phyloP scores from a whole-genome alignment of 768 basidiomycete species.

The Asterophora lycoperdoides region DNA sequence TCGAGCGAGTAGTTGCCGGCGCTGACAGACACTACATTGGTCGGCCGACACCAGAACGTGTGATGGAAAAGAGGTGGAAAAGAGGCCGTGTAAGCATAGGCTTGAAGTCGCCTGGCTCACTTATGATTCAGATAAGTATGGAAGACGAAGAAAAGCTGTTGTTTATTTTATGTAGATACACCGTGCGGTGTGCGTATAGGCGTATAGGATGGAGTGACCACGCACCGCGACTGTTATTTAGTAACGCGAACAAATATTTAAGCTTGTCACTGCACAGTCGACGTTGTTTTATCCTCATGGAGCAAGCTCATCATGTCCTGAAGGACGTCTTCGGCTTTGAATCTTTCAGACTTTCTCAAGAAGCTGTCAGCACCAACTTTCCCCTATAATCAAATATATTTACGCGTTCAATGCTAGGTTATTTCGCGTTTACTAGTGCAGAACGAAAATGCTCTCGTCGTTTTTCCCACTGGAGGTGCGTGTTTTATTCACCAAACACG shows the following conservation, averaged over 20 bases:
- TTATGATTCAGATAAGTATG: too few species aligned
- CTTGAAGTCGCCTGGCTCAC: background rate
- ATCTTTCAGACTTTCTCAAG: slow-evolving; percentile 9
- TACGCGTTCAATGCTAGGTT: slow-evolving; percentile 1
- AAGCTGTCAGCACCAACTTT: slow-evolving; percentile 1
- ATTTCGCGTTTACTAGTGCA: slow-evolving; percentile 12
- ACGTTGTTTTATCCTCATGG: too few species aligned
- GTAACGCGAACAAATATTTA: too few species aligned
- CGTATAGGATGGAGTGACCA: too few species aligned
- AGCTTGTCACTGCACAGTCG: too few species aligned
- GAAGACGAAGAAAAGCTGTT: background rate
- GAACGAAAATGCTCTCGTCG: slow-evolving; percentile 12
- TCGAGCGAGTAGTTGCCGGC: background rate
- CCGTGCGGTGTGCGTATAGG: too few species aligned
- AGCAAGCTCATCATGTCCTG: slow-evolving; percentile 10
- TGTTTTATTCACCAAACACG: background rate
- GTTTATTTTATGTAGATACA: too few species aligned
- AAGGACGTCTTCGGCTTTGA: slow-evolving; percentile 12
- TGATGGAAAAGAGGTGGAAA: background rate
- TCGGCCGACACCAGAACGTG: slow-evolving; percentile 11
- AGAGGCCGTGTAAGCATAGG: background rate
- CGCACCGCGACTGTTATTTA: too few species aligned
- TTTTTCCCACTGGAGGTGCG: slow-evolving; percentile 17
- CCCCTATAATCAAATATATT: background rate
- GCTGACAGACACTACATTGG: background rate